phyloP scores from a whole-genome alignment of 257 asterid species.

The Vinca minor region DNA sequence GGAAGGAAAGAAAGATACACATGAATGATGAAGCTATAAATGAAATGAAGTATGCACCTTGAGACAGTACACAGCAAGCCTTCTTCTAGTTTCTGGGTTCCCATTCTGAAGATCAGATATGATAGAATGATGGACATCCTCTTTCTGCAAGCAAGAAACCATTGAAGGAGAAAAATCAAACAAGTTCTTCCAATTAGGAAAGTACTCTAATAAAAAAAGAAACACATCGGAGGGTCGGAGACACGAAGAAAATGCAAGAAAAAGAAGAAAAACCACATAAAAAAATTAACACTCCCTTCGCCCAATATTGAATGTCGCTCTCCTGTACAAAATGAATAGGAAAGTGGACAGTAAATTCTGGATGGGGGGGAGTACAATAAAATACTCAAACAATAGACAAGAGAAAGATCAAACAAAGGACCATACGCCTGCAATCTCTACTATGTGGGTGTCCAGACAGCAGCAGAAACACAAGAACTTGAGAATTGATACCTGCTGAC shows the following conservation, averaged over 20 bases:
- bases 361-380: no score
- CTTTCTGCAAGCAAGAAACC: slow-evolving; percentile 56
- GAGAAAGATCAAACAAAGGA: no score
- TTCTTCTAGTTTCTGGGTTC: slow-evolving; percentile 85
- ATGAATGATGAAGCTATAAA: no score
- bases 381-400: no score
- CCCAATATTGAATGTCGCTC: no score
- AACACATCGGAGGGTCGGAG: neutral
- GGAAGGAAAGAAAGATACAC: neutral
- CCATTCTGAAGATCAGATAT: slow-evolving; percentile 99
- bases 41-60: slow-evolving; percentile 45
- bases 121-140: slow-evolving; percentile 97
- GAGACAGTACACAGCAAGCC: slow-evolving; percentile 92
- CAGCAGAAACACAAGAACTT: neutral
- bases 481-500: neutral
- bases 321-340: no score
- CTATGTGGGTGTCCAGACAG: neutral
- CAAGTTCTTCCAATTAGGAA: slow-evolving; percentile 9
- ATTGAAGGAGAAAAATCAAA: slow-evolving; percentile 9
- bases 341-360: no score
- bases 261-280: neutral
- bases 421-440: no score
- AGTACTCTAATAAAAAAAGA: no score
- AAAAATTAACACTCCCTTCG: neutral
- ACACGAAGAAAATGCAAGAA: neutral